Evolutionary conservation across 2,329 filamentous ascomycete species (phyloP).

Genomic region (Nannizzia gypsea): DNA sequence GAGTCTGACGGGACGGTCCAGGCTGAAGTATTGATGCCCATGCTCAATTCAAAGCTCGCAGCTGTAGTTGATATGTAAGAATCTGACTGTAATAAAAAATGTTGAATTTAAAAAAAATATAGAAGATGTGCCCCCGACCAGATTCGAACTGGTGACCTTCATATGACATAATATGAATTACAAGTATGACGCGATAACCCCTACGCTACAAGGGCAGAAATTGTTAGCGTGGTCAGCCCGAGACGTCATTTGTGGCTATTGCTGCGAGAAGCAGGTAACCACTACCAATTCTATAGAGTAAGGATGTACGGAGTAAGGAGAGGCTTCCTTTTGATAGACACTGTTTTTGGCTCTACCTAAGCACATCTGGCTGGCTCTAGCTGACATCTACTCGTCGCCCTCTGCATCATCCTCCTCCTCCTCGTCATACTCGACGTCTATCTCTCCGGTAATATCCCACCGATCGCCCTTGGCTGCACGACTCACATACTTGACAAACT

Average conservation of each 20-base stretch:
- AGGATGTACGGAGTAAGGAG: too few species aligned
- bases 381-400: not conserved
- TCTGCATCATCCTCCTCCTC: slow-evolving; percentile 31
- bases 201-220: slow-evolving; percentile 4
- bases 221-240: not conserved
- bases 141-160: slow-evolving; percentile 5
- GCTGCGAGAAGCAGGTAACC: too few species aligned
- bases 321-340: too few species aligned
- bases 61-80: too few species aligned
- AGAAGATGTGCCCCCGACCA: slow-evolving; percentile 1
- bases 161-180: slow-evolving; percentile 6
- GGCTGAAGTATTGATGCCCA: too few species aligned
- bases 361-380: too few species aligned
- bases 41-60: too few species aligned
- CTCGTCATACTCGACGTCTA: slow-evolving; percentile 54
- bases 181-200: slow-evolving; percentile 5
- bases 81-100: too few species aligned
- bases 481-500: slow-evolving; percentile 95
- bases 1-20: too few species aligned
- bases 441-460: slow-evolving; percentile 77
- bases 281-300: too few species aligned
- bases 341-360: too few species aligned
- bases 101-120: not conserved
- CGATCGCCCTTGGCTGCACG: slow-evolving; percentile 70
- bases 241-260: slow-evolving; percentile 10